Conservation (phyloP, 805 yeast species). For the Scheffersomyces spartinae region DNA sequence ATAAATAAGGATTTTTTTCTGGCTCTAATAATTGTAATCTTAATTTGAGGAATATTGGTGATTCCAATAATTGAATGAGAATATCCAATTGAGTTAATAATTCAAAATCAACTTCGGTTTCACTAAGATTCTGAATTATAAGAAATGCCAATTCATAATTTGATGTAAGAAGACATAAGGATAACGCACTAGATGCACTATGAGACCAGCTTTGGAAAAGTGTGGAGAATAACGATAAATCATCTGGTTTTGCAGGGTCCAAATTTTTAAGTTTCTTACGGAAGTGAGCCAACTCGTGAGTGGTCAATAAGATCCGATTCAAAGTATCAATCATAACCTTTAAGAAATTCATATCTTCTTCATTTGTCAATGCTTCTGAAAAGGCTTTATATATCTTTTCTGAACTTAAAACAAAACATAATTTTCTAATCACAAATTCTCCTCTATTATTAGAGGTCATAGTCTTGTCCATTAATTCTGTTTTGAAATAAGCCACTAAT, state of each 20-base stretch:
- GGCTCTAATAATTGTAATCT: constrained; percentile 87
- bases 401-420: constrained; percentile 71
- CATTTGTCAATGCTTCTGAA: constrained; percentile 60
- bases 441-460: constrained; percentile 55
- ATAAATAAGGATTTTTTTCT: constrained; percentile 64
- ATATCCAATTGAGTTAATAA: constrained; percentile 80
- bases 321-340: constrained; percentile 77
- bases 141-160: constrained; percentile 79
- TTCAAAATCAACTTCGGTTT: constrained; percentile 69
- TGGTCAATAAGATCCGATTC: constrained; percentile 75
- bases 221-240: constrained; percentile 58
- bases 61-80: constrained; percentile 79
- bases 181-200: constrained; percentile 78
- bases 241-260: constrained; percentile 43
- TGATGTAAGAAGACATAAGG: constrained; percentile 76
- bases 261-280: constrained; percentile 51
- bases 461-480: too few species aligned
- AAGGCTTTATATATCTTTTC: constrained; percentile 74
- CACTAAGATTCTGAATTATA: constrained; percentile 72
- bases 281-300: constrained; percentile 65
- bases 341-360: constrained; percentile 56
- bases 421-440: constrained; percentile 71
- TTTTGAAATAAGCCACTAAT: constrained; percentile 56
- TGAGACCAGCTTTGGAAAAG: constrained; percentile 87
- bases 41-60: constrained; percentile 82